Evolutionary conservation across 2,329 filamentous ascomycete genomes (phyloP), one percentile per base, ranked within the genome.

Genomic region (Talaromyces marneffei): DNA sequence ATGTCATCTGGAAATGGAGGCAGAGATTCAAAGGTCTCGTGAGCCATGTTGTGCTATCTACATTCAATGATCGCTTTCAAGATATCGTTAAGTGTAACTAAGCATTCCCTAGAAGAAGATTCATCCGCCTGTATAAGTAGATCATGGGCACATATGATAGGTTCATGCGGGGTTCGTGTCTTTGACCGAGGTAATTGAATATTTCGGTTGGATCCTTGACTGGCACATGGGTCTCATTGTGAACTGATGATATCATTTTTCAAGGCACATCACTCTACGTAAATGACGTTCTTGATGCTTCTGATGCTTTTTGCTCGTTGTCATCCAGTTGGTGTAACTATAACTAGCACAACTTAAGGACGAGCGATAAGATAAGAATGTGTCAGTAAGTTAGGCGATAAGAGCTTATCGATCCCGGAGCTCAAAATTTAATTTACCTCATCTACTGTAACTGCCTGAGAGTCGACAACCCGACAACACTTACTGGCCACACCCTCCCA

Each of bases 1-100:
- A 81, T 68, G 60, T 78, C 67, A 3, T 69, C 65, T 14, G 79
- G 77, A 59, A 81, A 80, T 0, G 75, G 75, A 44, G 79, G 73
- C 5, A 74, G 60, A 9, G 57, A 66, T 4, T 65, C 62, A 54
- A 74, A 74, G 23, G 66, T 66, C 1, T 67, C 62, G 3, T 44
- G n/a, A 7, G 31, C 44, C 57, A 61, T 61, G 12, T 40, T 3
- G 52, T 18, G 10, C 1, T 27, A 27, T 40, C 52, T 14, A 14
- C n/a, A 18, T 52, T 6, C 1, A 14, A 6, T 33, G 5, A 3
- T 4, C 4, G 10, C 20, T 7, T 40, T 27, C 33, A 55, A 18
- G 16, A 9, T 55, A 27, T 27, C 12, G n/a, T n/a, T 6, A 25
- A 20, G 9, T 44, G 16, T 35, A 3, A 10, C 8, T n/a, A 23